phyloP scores from a whole-genome alignment of 345 rosid genomes.

The Syzygium oleosum region DNA sequence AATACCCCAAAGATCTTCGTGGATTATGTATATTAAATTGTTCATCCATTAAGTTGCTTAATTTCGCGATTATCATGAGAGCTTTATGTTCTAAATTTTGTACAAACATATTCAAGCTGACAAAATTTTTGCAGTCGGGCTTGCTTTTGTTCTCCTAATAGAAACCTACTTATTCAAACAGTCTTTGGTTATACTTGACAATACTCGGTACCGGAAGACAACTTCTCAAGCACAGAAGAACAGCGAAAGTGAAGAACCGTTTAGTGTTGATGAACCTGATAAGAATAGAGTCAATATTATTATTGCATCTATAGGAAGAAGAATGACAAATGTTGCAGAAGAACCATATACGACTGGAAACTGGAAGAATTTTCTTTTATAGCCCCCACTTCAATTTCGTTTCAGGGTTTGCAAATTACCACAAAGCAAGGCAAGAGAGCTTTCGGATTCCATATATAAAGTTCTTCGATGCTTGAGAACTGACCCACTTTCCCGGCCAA shows the following conservation, averaged over 20 bases:
- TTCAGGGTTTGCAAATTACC: conserved; percentile 34
- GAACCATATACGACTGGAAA: background rate
- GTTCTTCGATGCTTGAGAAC: conserved; percentile 33
- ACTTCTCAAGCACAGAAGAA: background rate
- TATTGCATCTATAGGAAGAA: background rate
- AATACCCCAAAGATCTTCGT: background rate
- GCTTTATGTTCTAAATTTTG: background rate
- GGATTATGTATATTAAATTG: background rate
- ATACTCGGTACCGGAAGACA: background rate
- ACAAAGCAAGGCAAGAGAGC: conserved; percentile 82
- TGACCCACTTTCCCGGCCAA: conserved; percentile 40
- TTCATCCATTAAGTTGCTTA: background rate
- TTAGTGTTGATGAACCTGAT: background rate
- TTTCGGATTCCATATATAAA: conserved; percentile 36
- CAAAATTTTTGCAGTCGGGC: background rate
- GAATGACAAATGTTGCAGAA: background rate
- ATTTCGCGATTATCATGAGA: background rate
- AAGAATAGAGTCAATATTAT: background rate
- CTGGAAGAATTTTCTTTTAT: background rate
- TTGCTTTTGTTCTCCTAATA: background rate
- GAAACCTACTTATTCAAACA: background rate
- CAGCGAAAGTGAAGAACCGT: background rate
- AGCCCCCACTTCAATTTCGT: background rate
- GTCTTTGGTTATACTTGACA: background rate
- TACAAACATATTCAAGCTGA: background rate